Base-by-base conservation (phyloP, 2,329 filamentous ascomycete species). In the Cercospora janseana region DNA sequence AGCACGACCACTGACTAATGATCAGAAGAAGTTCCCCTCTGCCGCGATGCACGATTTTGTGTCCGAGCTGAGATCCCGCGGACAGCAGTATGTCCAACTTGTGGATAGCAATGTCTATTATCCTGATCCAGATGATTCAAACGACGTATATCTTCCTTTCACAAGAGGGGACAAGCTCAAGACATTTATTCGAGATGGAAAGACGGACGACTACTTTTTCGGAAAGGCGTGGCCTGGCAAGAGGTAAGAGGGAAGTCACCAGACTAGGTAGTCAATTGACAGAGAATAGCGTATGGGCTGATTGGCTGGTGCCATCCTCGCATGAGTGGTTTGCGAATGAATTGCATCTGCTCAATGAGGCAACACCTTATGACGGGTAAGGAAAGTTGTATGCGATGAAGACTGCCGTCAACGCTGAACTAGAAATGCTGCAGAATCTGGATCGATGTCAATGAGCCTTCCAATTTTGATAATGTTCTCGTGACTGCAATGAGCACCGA, bases 51-150 rank as follows among this genome's bases (percentile, higher is more conserved):
- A 70, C 18, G 66, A 70, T 1, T 80, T 81, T 57, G 66, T 81
- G 29, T 66, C 69, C 8, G 68, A 70, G 35, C 65, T 82, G 2
- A 76, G 80, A 58, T 66, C 67, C 4, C 71, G 72, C 51, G 75
- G 76, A 23, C 75, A 76, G 53, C 74, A 79, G 52, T 81, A 77
- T 50, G 70, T 81, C 7, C 78, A 79, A 0, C 80, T 81, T 48
- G 72, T 81, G 4, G 79, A 81, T 59, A 69, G 72, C 12, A 79
- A 72, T 24, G 83, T 85, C 44, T 88, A 88, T 60, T 77, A 79
- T n/a, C 85, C 85, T 0, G 43, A 46, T 15, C 82, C 81, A 0
- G 69, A 77, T 4, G 84, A 87, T 60, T 70, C 71, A 1, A 79
- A 73, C 34, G 43, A 46, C 35, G 13, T 46, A 2, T 80, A 81